phyloP scores from a whole-genome alignment of 2,329 filamentous ascomycete genomes.

The Clarireedia sp. region DNA sequence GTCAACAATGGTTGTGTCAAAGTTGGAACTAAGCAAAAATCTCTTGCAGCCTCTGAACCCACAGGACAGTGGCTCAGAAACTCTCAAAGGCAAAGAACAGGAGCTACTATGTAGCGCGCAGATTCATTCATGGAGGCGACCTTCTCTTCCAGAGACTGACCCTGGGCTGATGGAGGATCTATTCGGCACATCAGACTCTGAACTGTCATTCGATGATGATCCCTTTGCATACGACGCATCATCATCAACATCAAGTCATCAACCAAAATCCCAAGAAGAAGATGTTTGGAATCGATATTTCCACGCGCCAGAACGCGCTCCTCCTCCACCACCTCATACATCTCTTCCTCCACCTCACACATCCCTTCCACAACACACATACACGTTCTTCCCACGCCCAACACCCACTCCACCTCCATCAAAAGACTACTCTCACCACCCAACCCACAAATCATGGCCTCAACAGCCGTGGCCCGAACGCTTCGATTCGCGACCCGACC shows the following conservation, averaged over 20 bases:
- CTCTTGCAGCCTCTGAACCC: not conserved
- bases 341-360: not conserved
- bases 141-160: constrained; percentile 4
- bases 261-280: not conserved
- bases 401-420: not conserved
- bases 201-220: constrained; percentile 1
- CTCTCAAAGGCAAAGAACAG: not conserved
- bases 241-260: constrained; percentile 6
- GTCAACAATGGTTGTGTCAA: constrained; percentile 7
- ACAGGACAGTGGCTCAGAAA: not conserved
- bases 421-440: not conserved
- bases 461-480: constrained; percentile 6
- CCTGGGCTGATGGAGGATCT: constrained; percentile 8
- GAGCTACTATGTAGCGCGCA: not conserved
- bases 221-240: constrained; percentile 1
- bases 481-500: constrained; percentile 2
- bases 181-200: not conserved
- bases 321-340: not conserved
- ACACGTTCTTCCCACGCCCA: constrained; percentile 3
- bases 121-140: not conserved
- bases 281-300: constrained; percentile 9
- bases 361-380: not conserved
- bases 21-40: not conserved
- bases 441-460: constrained; percentile 7
- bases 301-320: not conserved